These are phyloP conservation scores for Amanita fuliginea DNA, from an alignment of 768 basidiomycete species.

Conservation along the genomic window DNA sequence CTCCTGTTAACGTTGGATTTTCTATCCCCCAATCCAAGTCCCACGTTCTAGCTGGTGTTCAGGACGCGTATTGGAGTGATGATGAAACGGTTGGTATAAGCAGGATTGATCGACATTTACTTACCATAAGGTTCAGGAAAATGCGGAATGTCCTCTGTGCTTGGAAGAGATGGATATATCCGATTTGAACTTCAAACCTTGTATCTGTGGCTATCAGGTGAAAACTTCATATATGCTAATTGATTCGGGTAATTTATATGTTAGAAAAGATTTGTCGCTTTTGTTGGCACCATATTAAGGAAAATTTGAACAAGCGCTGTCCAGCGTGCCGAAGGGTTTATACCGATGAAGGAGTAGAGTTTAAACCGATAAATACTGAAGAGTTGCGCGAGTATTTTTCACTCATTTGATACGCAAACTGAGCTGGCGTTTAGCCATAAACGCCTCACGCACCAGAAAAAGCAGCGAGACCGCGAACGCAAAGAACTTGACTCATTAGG, in stretches of 20 bases:
- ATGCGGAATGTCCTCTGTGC: constrained; percentile 96
- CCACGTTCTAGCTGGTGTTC: constrained; percentile 78
- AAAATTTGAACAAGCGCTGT: constrained; percentile 91
- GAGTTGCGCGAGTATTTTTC: constrained; percentile 55
- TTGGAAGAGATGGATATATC: constrained; percentile 98
- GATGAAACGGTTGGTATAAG: constrained; percentile 60
- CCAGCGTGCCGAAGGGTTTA: constrained; percentile 93
- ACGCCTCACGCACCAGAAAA: constrained; percentile 90
- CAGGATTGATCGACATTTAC: background rate
- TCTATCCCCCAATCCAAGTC: constrained; percentile 73
- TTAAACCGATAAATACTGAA: constrained; percentile 89
- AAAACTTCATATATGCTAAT: constrained; percentile 7
- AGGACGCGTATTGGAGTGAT: constrained; percentile 96
- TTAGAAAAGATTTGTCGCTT: constrained; percentile 89
- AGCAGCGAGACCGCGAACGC: constrained; percentile 86
- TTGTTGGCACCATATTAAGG: constrained; percentile 98
- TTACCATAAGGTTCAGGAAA: constrained; percentile 50
- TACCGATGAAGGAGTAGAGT: constrained; percentile 87
- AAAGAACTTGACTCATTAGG: constrained; percentile 87
- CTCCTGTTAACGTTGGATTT: constrained; percentile 65
- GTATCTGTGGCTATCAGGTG: constrained; percentile 97
- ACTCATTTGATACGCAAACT: constrained; percentile 10
- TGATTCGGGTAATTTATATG: constrained; percentile 7
- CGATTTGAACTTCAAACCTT: constrained; percentile 98
- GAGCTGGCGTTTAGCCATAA: constrained; percentile 56